phyloP scores from a whole-genome alignment of 306 rosid genomes.

The Heteromeles arbutifolia region DNA sequence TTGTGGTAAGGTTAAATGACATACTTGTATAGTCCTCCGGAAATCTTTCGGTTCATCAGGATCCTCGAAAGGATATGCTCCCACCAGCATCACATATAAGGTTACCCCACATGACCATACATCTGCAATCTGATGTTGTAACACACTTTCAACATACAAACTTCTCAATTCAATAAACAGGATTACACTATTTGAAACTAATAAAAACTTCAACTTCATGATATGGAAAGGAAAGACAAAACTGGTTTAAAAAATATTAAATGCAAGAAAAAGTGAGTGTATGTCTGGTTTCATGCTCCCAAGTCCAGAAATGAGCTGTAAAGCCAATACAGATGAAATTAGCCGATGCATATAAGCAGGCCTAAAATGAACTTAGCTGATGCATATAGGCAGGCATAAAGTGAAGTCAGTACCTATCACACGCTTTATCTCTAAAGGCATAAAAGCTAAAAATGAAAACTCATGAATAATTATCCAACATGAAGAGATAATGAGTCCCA shows the following conservation, averaged over 20 bases:
- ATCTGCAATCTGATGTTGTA: constrained; percentile 68
- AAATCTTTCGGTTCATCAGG: constrained; percentile 80
- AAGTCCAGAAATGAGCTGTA: not conserved
- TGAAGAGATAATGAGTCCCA: not conserved
- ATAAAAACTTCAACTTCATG: not conserved
- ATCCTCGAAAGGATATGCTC: constrained; percentile 91
- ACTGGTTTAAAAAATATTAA: not conserved
- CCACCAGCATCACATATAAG: constrained; percentile 86
- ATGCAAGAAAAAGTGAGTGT: not conserved
- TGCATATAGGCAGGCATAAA: not conserved
- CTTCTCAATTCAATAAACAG: not conserved
- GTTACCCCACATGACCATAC: constrained; percentile 98
- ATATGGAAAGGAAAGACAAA: not conserved
- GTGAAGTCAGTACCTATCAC: not conserved
- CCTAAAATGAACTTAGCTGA: not conserved
- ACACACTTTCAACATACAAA: constrained; percentile 12
- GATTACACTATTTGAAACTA: not conserved
- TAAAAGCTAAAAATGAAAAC: not conserved
- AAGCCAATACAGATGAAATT: not conserved
- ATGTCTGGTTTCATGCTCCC: not conserved
- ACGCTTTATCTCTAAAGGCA: not conserved
- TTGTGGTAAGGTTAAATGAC: constrained; percentile 10
- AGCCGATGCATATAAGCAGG: not conserved
- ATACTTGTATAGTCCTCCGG: constrained; percentile 84
- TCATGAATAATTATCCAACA: not conserved